These are phyloP conservation scores for Aspergillus avenaceus DNA, from an alignment of 495 filamentous ascomycete species.

Conservation along the genomic window DNA sequence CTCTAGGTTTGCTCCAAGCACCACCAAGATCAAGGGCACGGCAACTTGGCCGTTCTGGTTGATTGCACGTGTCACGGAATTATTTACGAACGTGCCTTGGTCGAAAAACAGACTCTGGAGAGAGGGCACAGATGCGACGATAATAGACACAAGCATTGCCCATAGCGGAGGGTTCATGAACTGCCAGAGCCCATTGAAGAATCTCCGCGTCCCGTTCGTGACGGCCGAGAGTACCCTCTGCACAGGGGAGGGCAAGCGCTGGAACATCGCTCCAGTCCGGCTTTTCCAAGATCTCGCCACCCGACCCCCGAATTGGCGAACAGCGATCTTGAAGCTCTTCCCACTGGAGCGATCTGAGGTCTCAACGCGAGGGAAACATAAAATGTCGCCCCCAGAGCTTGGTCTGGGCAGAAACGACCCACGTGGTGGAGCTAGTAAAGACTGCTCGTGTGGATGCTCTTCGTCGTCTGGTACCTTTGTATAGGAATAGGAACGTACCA, in stretches of 20 bases:
- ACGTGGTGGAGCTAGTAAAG: slow-evolving; percentile 29
- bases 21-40: slow-evolving; percentile 93
- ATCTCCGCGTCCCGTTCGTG: slow-evolving; percentile 40
- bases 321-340: slow-evolving; percentile 20
- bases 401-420: slow-evolving; percentile 41
- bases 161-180: slow-evolving; percentile 99
- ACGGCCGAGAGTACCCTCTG: slow-evolving; percentile 49
- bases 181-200: slow-evolving; percentile 68
- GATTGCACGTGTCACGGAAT: slow-evolving; percentile 87
- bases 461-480: slow-evolving; percentile 28
- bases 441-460: slow-evolving; percentile 20
- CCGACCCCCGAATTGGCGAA: slow-evolving; percentile 14
- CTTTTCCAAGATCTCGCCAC: slow-evolving; percentile 19
- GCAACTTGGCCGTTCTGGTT: slow-evolving; percentile 83
- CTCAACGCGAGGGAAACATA: slow-evolving; percentile 44
- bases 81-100: slow-evolving; percentile 84
- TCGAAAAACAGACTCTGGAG: slow-evolving; percentile 85
- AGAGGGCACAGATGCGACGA: slow-evolving; percentile 84
- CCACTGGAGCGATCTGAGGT: slow-evolving; percentile 17
- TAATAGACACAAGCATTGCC: slow-evolving; percentile 87
- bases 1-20: slow-evolving; percentile 89
- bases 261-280: slow-evolving; percentile 26
- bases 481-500: slow-evolving; percentile 29
- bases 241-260: slow-evolving; percentile 52
- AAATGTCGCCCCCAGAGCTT: slow-evolving; percentile 34